Conservation (phyloP, 1,284 basidiomycete genomes). For the Ceratobasidium sp. region DNA sequence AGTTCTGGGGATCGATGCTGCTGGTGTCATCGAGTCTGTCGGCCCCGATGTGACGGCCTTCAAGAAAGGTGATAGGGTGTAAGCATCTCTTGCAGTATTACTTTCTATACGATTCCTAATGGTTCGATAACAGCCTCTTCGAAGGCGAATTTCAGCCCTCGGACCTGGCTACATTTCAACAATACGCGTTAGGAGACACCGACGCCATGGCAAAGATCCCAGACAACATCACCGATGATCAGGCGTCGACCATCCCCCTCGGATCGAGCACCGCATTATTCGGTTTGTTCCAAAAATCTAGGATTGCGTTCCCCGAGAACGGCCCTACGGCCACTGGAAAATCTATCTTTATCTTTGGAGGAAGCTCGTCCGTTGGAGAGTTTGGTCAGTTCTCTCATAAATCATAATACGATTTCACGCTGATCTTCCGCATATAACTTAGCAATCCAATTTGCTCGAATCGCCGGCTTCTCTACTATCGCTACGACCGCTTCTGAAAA, state of each 20-base stretch:
- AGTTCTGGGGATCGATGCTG: conserved; percentile 44
- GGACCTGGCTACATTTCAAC: conserved; percentile 34
- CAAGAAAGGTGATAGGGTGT: conserved; percentile 47
- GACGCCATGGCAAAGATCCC: conserved; percentile 20
- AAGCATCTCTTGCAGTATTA: background rate
- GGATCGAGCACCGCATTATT: conserved; percentile 26
- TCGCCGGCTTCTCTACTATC: conserved; percentile 55
- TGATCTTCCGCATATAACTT: background rate
- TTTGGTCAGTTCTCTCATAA: conserved; percentile 1
- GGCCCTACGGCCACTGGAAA: conserved; percentile 21
- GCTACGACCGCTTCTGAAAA: conserved; percentile 61
- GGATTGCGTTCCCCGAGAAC: conserved; percentile 23
- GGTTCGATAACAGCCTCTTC: conserved; percentile 10
- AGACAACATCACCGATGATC: conserved; percentile 29
- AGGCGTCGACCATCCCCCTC: conserved; percentile 34
- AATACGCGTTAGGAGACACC: conserved; percentile 31
- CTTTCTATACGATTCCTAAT: background rate
- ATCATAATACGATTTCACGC: background rate
- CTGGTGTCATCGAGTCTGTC: conserved; percentile 24
- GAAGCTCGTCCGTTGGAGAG: conserved; percentile 45
- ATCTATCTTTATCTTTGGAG: conserved; percentile 45
- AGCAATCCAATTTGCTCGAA: conserved; percentile 50
- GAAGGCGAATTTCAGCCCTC: conserved; percentile 24
- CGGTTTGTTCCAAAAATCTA: conserved; percentile 43
- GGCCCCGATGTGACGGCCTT: conserved; percentile 27